Evolutionary conservation across 2,329 filamentous ascomycete genomes (phyloP).

Genomic region (Helminthosporium solani): DNA sequence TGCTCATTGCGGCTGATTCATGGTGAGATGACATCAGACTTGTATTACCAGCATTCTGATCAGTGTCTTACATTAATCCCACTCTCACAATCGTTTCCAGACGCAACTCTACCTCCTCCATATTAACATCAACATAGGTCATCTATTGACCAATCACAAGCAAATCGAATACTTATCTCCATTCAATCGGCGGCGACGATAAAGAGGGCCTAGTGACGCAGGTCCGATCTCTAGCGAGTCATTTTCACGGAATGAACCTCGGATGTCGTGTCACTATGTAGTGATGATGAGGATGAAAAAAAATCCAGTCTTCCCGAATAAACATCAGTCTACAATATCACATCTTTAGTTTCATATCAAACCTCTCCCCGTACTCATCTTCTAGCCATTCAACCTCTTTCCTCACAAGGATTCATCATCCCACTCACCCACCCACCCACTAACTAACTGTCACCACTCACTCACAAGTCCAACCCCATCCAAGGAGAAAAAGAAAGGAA

Average conservation of each 20-base stretch:
- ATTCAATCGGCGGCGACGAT: conserved; percentile 1
- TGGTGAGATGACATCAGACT: too few relatives aligned
- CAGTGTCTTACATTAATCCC: too few relatives aligned
- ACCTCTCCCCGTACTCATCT: not conserved
- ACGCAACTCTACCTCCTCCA: too few relatives aligned
- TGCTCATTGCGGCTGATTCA: too few relatives aligned
- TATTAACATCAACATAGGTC: too few relatives aligned
- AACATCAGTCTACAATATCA: not conserved
- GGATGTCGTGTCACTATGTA: conserved; percentile 4
- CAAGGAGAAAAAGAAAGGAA: not conserved
- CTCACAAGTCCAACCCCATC: not conserved
- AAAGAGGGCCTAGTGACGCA: not conserved
- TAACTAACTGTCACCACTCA: not conserved
- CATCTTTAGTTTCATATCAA: not conserved
- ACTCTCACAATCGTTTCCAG: too few relatives aligned
- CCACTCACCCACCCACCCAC: not conserved
- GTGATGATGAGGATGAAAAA: not conserved
- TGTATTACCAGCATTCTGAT: too few relatives aligned
- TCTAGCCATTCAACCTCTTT: not conserved
- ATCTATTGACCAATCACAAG: too few relatives aligned
- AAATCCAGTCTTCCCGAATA: not conserved
- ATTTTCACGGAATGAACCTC: conserved; percentile 2
- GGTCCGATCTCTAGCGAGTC: not conserved
- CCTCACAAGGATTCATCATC: not conserved
- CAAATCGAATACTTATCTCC: too few relatives aligned